Base-by-base conservation (phyloP, 2,329 filamentous ascomycete genomes). In the Annulohypoxylon truncatum region DNA sequence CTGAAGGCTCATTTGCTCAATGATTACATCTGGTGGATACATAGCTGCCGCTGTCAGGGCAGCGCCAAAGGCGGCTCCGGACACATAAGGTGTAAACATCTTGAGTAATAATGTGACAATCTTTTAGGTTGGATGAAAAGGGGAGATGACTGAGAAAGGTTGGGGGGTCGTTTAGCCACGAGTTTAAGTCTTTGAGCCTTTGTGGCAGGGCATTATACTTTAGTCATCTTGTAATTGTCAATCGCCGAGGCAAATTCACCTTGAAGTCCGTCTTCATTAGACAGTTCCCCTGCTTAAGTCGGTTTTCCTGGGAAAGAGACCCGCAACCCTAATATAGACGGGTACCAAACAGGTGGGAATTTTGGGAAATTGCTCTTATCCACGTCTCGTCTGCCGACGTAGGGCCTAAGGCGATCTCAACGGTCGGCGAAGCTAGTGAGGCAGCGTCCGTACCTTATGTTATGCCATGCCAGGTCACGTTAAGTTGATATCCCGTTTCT, bases 31-130 rank as follows among this genome's bases (percentile, higher is more conserved):
- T 0, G 89, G 89, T 35, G 84, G 80, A 72, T 86, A 85, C 60
- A 91, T 86, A 28, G 88, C 89, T 1, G 89, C 83, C 2, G 83
- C 84, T 29, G 86, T 81, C 44, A 91, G 81, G 59, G 88, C 86
- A 9, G 85, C 85, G 48, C 90, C 90, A 70, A 91, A 91, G 47
- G 83, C 81, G 40, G 82, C 83, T 22, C 89, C 89, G 0, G 85
- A 81, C 44, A 84, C 62, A 42, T 83, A 65, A 31, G 52, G 53
- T 50, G 20, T 58, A 4, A 61, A 38, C 67, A 71, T 71, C 26
- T 2, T 44, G 13, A 28, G 46, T 52, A 24, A 12, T 18, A n/a
- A n/a, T 8, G 20, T 50, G 29, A 28, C 35, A 54, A 35, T 13
- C 28, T 3, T 28, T 24, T 28, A 4, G 15, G 12, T 10, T 55